Base-by-base conservation (phyloP, 345 rosid genomes). In the Eucalyptus marginata region DNA sequence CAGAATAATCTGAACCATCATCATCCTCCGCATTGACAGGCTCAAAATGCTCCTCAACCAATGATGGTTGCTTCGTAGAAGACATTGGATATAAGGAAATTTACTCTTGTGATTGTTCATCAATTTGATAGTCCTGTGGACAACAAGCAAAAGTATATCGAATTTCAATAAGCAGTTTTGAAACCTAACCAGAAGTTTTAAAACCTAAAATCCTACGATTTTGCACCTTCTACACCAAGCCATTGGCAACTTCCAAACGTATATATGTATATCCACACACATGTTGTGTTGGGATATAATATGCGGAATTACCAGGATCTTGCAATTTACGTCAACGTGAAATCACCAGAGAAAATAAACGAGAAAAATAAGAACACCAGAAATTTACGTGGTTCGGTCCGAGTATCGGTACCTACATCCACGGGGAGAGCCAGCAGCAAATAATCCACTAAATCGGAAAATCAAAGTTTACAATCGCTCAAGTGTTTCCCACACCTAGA, bases 11-110 rank as follows among this genome's bases (percentile, higher is more conserved):
- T 27, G 80, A 84, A 89, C 89, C 88, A 91, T 87, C 90, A 49
- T 94, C 93, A 40, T 94, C 96, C 87, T 93, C 96, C 88, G 91
- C 93, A 31, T 93, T 94, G 18, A 93, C 93, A 88, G 95, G 96
- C 90, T 96, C 96, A 92, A 97, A 97, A 92, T 97, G 97, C 87
- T 97, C 99, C 86, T 95, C 95, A 86, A 97, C 87, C 91, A 96
- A 88, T 86, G 96, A 93, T 14, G 95, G 92, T 88, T 93, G 96
- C 90, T 92, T 95, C 90, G 91, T 91, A 44, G 98, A 62, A 86
- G 93, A 91, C 94, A 97, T 52, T 43, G 99, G 99, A 94, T 96
- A 98, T 84, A 96, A 92, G 36, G 98, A 93, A 87, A 92, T 44
- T 88, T 93, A 97, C 91, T 97, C 97, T 88, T 83, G 89, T 15